Base-by-base conservation (phyloP, 2,329 filamentous ascomycete genomes). In the Remersonia thermophila region DNA sequence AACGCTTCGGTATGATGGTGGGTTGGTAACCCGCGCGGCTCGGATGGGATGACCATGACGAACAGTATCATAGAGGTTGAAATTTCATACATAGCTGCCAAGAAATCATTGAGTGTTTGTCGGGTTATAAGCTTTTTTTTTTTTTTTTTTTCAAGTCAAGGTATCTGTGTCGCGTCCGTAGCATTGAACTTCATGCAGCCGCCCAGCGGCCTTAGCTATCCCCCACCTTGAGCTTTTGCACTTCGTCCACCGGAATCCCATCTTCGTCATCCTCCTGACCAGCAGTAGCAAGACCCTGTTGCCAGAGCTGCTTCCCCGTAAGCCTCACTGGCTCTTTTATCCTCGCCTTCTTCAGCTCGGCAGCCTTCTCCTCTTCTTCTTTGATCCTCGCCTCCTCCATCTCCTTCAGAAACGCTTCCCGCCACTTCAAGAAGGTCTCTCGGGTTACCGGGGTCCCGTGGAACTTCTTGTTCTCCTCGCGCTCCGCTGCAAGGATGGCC, bases 391-490 rank as follows among this genome's bases (percentile, higher is more conserved):
- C 63, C 52, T 91, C 87, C 54, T 80, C 79, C 73, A 89, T 79
- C 65, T 96, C 91, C 53, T 69, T 65, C 43, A 75, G 55, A 54
- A 96, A 98, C 8, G 59, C 72, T 27, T 79, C 77, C 37, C 84
- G 70, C 91, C 91, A 98, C 47, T 71, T 73, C 47, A 83, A 54
- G 53, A 96, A 98, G 0, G 77, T 78, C 62, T 94, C 85, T 15
- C 76, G 69, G n/a, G 78, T 96, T 14, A 98, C 91, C 23, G 77
- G 69, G 26, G 84, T 84, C 39, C 91, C 91, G 56, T 93, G 83
- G 59, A 98, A 98, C 61, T 95, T 96, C 51, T 80, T 77, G 57
- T 98, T 98, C 66, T 98, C 91, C 57, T 91, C 86, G 43, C 82
- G 77, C 61, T 98, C 91, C 1, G 71, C 73, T 9, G 66, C 73